Percentiles rank a stretch among this genome's conserved stretches.
These are phyloP conservation scores for Oidium heveae DNA, from an alignment of 2,329 filamentous ascomycete genomes.

Conservation along the genomic window DNA sequence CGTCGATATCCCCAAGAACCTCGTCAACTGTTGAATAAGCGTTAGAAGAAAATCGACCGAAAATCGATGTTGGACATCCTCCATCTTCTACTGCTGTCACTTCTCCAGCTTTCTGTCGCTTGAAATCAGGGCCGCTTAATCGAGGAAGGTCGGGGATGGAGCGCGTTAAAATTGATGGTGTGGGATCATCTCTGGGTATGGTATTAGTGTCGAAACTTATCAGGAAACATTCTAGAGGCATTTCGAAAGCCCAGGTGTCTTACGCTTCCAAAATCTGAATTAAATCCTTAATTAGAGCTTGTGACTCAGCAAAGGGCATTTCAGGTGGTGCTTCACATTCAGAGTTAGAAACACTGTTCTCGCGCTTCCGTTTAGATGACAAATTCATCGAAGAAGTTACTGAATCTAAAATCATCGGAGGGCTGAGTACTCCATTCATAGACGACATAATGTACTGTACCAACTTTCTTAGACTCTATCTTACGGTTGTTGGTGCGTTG, in stretches of 20 bases:
- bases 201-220: slow-evolving; percentile 1
- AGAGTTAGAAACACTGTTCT: slow-evolving; percentile 17
- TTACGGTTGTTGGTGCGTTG: neutral
- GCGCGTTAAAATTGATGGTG: slow-evolving; percentile 28
- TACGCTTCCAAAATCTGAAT: slow-evolving; percentile 20
- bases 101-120: slow-evolving; percentile 32
- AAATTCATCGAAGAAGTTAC: slow-evolving; percentile 12
- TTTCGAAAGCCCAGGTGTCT: slow-evolving; percentile 4
- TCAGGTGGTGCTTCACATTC: slow-evolving; percentile 4
- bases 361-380: slow-evolving; percentile 33
- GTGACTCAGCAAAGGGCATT: slow-evolving; percentile 11
- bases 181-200: slow-evolving; percentile 24
- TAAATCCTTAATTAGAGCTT: slow-evolving; percentile 18
- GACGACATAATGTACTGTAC: slow-evolving; percentile 8
- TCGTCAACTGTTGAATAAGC: slow-evolving; percentile 37
- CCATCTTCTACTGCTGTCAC: slow-evolving; percentile 25
- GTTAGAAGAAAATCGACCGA: slow-evolving; percentile 15
- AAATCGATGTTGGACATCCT: slow-evolving; percentile 19
- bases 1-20: slow-evolving; percentile 31
- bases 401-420: slow-evolving; percentile 11
- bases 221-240: slow-evolving; percentile 1
- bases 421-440: slow-evolving; percentile 19
- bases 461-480: neutral
- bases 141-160: slow-evolving; percentile 20
- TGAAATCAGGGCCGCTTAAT: slow-evolving; percentile 27